Percentiles rank a stretch among this genome's conserved stretches.
Conservation (phyloP, 495 filamentous ascomycete genomes). For the Xylaria curta region DNA sequence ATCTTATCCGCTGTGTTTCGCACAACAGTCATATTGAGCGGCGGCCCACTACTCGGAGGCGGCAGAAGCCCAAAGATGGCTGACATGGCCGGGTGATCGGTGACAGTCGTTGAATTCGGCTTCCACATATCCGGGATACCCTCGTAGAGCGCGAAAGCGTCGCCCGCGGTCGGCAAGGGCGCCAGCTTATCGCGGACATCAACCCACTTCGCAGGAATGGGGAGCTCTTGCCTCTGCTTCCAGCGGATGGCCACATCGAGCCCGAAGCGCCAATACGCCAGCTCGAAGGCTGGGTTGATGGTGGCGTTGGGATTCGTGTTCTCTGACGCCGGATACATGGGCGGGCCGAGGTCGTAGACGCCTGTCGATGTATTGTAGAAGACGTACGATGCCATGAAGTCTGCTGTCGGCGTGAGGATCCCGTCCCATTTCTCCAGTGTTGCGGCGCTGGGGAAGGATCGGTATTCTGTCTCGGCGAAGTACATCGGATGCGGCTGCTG, state of each 20-base stretch:
- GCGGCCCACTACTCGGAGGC: constrained; percentile 44
- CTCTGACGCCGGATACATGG: constrained; percentile 60
- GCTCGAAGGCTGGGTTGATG: constrained; percentile 58
- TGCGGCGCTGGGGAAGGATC: constrained; percentile 43
- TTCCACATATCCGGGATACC: constrained; percentile 59
- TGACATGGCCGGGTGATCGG: constrained; percentile 59
- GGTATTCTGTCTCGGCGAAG: constrained; percentile 60
- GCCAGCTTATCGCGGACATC: constrained; percentile 53
- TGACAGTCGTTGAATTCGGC: constrained; percentile 40
- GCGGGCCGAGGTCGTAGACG: constrained; percentile 58
- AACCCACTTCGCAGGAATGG: constrained; percentile 47
- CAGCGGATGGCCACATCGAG: constrained; percentile 50
- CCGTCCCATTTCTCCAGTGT: constrained; percentile 55
- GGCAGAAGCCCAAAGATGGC: constrained; percentile 58
- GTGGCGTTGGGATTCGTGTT: constrained; percentile 59
- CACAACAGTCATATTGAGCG: constrained; percentile 48
- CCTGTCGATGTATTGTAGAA: constrained; percentile 53
- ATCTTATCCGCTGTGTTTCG: constrained; percentile 53
- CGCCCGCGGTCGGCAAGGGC: constrained; percentile 51
- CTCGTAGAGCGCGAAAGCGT: constrained; percentile 57
- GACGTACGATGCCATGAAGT: constrained; percentile 60
- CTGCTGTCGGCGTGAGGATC: constrained; percentile 51
- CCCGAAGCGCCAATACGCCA: constrained; percentile 57
- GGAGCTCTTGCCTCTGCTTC: constrained; percentile 46
- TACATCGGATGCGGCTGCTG: constrained; percentile 62